A percentile compares a stretch with the other conserved stretches of the same genome.
These are phyloP conservation scores for Casuarina equisetifolia DNA, from an alignment of 306 rosid species.

Conservation along the genomic window DNA sequence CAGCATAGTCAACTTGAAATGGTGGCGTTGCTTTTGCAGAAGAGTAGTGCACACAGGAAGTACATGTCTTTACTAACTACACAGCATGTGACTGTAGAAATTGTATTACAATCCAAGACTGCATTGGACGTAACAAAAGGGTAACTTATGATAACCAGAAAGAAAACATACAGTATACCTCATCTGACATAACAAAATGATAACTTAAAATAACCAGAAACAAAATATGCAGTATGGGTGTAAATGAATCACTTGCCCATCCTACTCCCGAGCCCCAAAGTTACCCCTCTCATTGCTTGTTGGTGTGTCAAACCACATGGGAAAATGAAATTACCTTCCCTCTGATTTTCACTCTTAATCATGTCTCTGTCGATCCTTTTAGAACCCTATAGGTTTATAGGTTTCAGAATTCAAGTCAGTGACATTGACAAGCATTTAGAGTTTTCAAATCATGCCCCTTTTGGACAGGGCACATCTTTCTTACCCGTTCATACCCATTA, in stretches of 20 bases:
- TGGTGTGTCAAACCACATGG: background rate
- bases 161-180: background rate
- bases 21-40: background rate
- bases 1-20: no score
- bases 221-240: background rate
- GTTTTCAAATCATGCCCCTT: background rate
- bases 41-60: background rate
- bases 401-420: background rate
- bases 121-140: background rate
- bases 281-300: background rate
- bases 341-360: background rate
- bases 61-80: background rate
- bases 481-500: background rate
- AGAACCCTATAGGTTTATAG: background rate
- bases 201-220: background rate
- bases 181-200: background rate
- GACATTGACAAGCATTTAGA: background rate
- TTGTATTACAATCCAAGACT: background rate
- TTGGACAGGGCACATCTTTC: background rate
- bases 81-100: background rate
- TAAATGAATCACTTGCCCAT: background rate
- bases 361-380: background rate
- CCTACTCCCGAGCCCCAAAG: background rate
- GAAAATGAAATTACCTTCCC: background rate
- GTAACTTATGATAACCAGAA: background rate